phyloP scores from a whole-genome alignment of 2,329 filamentous ascomycete species.

The Emmonsiellopsis sp. region DNA sequence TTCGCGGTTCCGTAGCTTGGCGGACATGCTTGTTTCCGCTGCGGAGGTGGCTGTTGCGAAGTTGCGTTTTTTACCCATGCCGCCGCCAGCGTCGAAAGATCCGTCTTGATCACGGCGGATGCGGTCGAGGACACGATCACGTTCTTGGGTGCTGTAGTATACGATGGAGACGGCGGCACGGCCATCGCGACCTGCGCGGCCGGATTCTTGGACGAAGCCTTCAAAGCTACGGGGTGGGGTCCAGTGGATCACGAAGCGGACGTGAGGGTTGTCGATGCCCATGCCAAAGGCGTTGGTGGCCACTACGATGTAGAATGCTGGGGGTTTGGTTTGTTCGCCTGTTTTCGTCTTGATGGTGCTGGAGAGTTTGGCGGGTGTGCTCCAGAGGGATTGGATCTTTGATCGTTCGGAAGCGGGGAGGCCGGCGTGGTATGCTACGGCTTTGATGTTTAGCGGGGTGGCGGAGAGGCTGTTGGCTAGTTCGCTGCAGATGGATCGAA shows the following conservation, averaged over 20 bases:
- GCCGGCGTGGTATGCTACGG: slow-evolving; percentile 44
- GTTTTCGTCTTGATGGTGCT: slow-evolving; percentile 4
- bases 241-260: slow-evolving; percentile 93
- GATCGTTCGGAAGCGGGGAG: slow-evolving; percentile 62
- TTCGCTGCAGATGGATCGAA: slow-evolving; percentile 30
- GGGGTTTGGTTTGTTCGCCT: slow-evolving; percentile 17
- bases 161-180: slow-evolving; percentile 74
- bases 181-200: slow-evolving; percentile 79
- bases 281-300: slow-evolving; percentile 95
- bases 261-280: slow-evolving; percentile 93
- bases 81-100: slow-evolving; percentile 16
- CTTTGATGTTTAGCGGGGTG: slow-evolving; percentile 24
- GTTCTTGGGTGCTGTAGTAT: slow-evolving; percentile 82
- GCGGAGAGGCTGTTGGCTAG: slow-evolving; percentile 28
- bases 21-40: slow-evolving; percentile 28
- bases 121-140: slow-evolving; percentile 58
- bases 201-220: slow-evolving; percentile 92
- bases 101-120: slow-evolving; percentile 37
- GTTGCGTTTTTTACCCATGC: slow-evolving; percentile 25
- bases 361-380: slow-evolving; percentile 9
- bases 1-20: slow-evolving; percentile 26
- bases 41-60: slow-evolving; percentile 35
- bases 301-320: slow-evolving; percentile 82
- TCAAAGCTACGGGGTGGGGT: slow-evolving; percentile 89
- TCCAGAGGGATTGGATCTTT: slow-evolving; percentile 43